phyloP scores from a whole-genome alignment of 805 yeast genomes.

The Barnettozyma pratensis region DNA sequence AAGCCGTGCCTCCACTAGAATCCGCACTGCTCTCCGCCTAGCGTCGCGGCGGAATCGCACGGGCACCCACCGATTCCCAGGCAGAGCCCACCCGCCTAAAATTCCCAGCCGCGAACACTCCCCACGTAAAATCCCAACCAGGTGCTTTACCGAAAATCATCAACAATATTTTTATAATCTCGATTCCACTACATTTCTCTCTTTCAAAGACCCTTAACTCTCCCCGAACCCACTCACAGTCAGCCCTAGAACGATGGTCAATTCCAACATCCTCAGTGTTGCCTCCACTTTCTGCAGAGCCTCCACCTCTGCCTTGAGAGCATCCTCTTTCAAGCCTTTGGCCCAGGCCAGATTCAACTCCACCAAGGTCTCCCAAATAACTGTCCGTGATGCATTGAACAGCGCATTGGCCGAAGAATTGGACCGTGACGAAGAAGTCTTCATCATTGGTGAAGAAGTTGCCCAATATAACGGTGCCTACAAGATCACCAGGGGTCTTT shows the following conservation, averaged over 20 bases:
- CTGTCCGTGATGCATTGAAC: constrained; percentile 97
- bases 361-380: constrained; percentile 40
- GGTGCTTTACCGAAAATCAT: not conserved
- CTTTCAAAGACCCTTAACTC: not conserved
- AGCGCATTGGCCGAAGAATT: constrained; percentile 94
- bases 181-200: not conserved
- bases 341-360: constrained; percentile 19
- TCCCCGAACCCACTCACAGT: not conserved
- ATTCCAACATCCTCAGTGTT: constrained; percentile 4
- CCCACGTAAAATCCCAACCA: constrained; percentile 2
- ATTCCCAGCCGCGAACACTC: not conserved
- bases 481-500: constrained; percentile 90
- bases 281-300: constrained; percentile 4
- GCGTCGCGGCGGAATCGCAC: no score
- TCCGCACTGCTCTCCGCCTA: no score
- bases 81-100: no score
- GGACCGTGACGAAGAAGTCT: constrained; percentile 91
- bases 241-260: not conserved
- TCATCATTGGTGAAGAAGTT: constrained; percentile 98
- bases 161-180: not conserved
- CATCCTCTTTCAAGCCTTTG: not conserved
- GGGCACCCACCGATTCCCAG: no score
- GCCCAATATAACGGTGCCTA: constrained; percentile 99
- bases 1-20: not conserved
- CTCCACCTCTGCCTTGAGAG: constrained; percentile 1